A percentile compares a stretch with the other conserved stretches of the same genome.
These are phyloP conservation scores for Scheffersomyces ergatensis DNA, from an alignment of 805 yeast species.

Conservation along the genomic window DNA sequence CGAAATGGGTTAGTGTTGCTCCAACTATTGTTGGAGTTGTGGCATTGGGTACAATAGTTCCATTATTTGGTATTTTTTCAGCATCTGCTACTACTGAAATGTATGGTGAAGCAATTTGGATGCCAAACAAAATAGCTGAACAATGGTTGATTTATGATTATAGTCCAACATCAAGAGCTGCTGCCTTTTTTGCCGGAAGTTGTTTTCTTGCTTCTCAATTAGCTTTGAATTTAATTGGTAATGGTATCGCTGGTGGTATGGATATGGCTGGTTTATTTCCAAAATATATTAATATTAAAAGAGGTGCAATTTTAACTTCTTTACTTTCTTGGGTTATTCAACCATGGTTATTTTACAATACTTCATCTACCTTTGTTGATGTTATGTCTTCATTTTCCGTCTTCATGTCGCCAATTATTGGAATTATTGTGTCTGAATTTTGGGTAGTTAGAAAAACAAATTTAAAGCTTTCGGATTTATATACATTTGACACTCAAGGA, in stretches of 20 bases:
- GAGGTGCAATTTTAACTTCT: conserved; percentile 38
- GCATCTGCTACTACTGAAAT: conserved; percentile 39
- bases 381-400: conserved; percentile 18
- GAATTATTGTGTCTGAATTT: conserved; percentile 33
- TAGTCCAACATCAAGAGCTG: conserved; percentile 41
- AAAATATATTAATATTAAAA: conserved; percentile 37
- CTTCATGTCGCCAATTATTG: conserved; percentile 16
- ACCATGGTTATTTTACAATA: conserved; percentile 18
- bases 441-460: conserved; percentile 35
- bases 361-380: conserved; percentile 13
- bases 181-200: conserved; percentile 41
- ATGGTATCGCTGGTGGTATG: conserved; percentile 57
- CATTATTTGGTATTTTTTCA: conserved; percentile 44
- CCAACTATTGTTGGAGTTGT: conserved; percentile 29
- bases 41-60: conserved; percentile 41
- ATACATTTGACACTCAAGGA: conserved; percentile 25
- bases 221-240: conserved; percentile 32
- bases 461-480: conserved; percentile 40
- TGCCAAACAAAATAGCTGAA: conserved; percentile 40
- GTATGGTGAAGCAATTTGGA: conserved; percentile 44
- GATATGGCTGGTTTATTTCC: conserved; percentile 50
- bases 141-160: conserved; percentile 41
- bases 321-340: conserved; percentile 19
- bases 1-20: conserved; percentile 8
- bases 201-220: conserved; percentile 31